Base-by-base conservation (phyloP, 306 rosid species). In the Hippophae tibetana region DNA sequence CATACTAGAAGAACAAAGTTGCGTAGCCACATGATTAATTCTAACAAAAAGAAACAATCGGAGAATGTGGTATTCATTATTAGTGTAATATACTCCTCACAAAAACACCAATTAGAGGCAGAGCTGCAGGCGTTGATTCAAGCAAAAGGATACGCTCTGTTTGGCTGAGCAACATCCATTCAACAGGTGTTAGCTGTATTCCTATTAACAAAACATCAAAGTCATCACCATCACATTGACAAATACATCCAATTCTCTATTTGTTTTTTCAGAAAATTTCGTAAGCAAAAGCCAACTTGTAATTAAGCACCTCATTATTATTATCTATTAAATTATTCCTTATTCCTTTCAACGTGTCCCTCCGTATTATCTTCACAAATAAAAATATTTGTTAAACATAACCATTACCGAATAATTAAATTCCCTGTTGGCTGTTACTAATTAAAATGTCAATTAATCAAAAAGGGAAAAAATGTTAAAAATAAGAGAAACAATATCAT, bases 311-410 rank as follows among this genome's bases (percentile, higher is more conserved):
- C 23, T 18, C 23, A 18, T 49, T 63, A 56, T 52, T 70, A 80
- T 59, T 49, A 13, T 51, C 59, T 56, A 54, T 59, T 18, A 48
- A 65, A 40, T 49, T 72, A 62, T 49, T 73, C 57, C 61, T 68
- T 77, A 69, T 68, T 71, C 72, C 60, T 72, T 66, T 65, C 74
- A 65, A 71, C 58, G 55, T 62, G 78, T 42, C 58, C 73, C 79
- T 45, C 63, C 65, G n/a, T 49, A 2, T 55, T 55, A 3, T 54
- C 38, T 27, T 12, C 49, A 44, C 52, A 59, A 53, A 45, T 43
- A 27, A 26, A 60, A 45, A 42, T 31, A 44, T 41, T 41, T 42
- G 57, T 56, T 42, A 66, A 64, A 59, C 42, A 25, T 52, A 62
- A 55, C 55, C 69, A 45, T 68, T 73, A 52, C 23, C 57, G 73